Evolutionary conservation across 2,329 filamentous ascomycete genomes (phyloP).

Genomic region (Cladosporium sp.): DNA sequence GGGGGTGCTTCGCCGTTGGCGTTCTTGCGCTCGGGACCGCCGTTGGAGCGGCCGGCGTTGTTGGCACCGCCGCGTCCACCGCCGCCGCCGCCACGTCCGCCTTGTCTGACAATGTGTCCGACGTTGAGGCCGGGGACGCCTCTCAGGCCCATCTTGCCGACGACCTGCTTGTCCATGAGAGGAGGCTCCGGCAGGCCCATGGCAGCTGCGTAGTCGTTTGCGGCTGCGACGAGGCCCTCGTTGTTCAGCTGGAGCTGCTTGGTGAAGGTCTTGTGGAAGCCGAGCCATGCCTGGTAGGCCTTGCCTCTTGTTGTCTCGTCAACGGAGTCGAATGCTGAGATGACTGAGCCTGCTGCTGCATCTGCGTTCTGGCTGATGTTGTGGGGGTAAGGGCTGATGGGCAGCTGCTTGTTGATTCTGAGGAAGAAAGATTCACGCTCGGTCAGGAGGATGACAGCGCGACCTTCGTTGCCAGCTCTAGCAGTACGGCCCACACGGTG

Average conservation of each 20-base stretch:
- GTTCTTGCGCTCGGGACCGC: not conserved
- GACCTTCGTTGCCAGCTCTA: slow-evolving; percentile 69
- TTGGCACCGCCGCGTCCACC: not conserved
- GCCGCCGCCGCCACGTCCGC: slow-evolving; percentile 6
- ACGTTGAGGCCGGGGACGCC: slow-evolving; percentile 39
- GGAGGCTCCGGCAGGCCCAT: slow-evolving; percentile 45
- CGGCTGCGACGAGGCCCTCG: slow-evolving; percentile 36
- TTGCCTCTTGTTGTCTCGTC: slow-evolving; percentile 39
- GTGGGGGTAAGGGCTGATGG: slow-evolving; percentile 47
- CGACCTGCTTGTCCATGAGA: slow-evolving; percentile 40
- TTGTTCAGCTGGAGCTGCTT: slow-evolving; percentile 39
- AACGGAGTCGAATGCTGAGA: slow-evolving; percentile 30
- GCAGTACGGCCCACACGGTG: slow-evolving; percentile 93
- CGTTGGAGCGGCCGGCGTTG: slow-evolving; percentile 1
- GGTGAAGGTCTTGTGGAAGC: slow-evolving; percentile 43
- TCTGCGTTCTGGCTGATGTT: slow-evolving; percentile 34
- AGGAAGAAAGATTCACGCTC: slow-evolving; percentile 50
- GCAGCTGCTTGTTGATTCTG: slow-evolving; percentile 44
- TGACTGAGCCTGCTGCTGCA: slow-evolving; percentile 19
- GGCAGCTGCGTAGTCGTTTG: slow-evolving; percentile 40
- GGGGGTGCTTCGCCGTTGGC: slow-evolving; percentile 7
- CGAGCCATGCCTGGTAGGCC: slow-evolving; percentile 45
- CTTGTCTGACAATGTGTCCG: slow-evolving; percentile 15
- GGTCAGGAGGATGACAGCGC: slow-evolving; percentile 51
- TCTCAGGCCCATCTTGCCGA: slow-evolving; percentile 47